These are phyloP conservation scores for Ceratonia siliqua DNA, from an alignment of 306 rosid species.

Conservation along the genomic window DNA sequence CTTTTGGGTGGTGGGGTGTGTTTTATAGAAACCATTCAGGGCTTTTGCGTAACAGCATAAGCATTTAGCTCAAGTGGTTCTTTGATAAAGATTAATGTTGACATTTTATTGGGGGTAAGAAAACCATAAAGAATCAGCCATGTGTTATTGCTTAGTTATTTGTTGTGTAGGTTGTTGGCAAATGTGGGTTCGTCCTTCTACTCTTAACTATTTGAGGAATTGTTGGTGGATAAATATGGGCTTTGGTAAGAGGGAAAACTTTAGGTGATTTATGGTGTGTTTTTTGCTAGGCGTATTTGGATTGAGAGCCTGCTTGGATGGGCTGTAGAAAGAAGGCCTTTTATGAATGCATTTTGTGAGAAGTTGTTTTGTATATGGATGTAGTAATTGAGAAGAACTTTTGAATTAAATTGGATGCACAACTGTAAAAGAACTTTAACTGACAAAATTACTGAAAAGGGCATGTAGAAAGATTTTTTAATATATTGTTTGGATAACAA, in stretches of 20 bases:
- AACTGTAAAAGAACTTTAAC: too few species aligned
- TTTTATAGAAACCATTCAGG: slow-evolving; percentile 2
- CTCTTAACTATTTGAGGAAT: neutral
- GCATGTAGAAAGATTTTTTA: too few species aligned
- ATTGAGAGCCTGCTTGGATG: too few species aligned
- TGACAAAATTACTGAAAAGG: too few species aligned
- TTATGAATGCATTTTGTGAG: too few species aligned
- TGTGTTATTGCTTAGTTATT: neutral
- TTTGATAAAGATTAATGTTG: too few species aligned
- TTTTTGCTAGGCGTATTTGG: slow-evolving; percentile 13
- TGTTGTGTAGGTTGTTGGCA: neutral
- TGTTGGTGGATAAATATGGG: neutral
- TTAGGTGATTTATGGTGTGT: neutral
- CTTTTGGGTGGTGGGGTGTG: neutral
- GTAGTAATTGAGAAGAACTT: too few species aligned
- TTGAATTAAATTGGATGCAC: too few species aligned
- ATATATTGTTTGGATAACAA: too few species aligned
- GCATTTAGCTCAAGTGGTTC: neutral
- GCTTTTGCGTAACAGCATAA: neutral
- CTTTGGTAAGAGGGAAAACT: neutral
- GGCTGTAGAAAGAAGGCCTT: too few species aligned
- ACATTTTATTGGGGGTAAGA: neutral
- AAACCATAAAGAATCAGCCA: neutral
- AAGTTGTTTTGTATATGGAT: too few species aligned
- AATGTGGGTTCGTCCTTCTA: neutral